These are phyloP conservation scores for Trametes cingulata DNA, from an alignment of 768 basidiomycete genomes.

Conservation along the genomic window DNA sequence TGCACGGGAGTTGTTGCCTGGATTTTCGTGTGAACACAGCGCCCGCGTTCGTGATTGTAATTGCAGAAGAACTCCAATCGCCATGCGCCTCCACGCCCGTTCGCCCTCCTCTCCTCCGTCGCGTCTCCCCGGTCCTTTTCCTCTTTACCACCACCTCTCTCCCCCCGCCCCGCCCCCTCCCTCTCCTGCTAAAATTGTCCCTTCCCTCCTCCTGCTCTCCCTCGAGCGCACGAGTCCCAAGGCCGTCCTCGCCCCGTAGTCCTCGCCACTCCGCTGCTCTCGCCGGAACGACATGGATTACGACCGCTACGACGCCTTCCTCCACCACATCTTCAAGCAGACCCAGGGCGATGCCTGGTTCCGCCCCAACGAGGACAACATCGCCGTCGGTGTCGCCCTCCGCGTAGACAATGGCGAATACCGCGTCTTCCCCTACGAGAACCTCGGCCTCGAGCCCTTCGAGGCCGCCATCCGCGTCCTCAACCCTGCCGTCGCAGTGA, in stretches of 20 bases:
- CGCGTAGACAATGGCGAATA: constrained; percentile 49
- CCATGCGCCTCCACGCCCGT: constrained; percentile 4
- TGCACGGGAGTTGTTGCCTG: neutral
- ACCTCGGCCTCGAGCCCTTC: constrained; percentile 53
- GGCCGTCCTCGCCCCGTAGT: constrained; percentile 10
- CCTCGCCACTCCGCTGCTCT: constrained; percentile 1
- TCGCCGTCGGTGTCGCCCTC: constrained; percentile 50
- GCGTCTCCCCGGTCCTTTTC: constrained; percentile 11
- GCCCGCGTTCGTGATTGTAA: neutral
- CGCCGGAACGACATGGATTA: constrained; percentile 34
- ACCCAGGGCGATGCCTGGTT: constrained; percentile 56
- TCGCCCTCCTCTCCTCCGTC: constrained; percentile 15
- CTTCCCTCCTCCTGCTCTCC: neutral
- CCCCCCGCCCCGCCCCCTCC: constrained; percentile 4
- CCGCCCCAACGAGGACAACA: constrained; percentile 49
- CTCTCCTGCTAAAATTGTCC: constrained; percentile 7
- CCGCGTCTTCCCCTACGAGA: constrained; percentile 58
- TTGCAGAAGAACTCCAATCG: constrained; percentile 4
- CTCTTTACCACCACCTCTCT: constrained; percentile 16
- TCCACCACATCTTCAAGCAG: constrained; percentile 47
- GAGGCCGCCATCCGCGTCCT: constrained; percentile 52
- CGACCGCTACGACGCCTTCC: constrained; percentile 45
- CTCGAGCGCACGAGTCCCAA: constrained; percentile 1
- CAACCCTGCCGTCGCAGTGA: constrained; percentile 58
- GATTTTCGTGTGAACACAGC: constrained; percentile 2